Evolutionary conservation across 768 basidiomycete genomes (phyloP).

Genomic region (Mycena galericulata): DNA sequence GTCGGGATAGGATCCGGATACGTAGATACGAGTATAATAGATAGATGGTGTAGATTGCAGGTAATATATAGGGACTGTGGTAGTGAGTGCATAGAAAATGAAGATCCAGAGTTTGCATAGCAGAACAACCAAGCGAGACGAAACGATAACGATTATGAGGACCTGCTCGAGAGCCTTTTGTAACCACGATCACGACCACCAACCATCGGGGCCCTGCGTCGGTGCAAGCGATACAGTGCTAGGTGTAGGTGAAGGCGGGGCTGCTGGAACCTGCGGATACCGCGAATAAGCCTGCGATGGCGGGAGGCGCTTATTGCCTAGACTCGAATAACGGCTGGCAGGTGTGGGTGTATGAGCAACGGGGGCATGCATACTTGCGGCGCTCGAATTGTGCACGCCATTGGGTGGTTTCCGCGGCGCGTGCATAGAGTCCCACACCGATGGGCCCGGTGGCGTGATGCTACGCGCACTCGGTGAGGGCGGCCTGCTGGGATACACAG

Average conservation of each 20-base stretch:
- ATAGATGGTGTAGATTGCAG: slow-evolving; percentile 36
- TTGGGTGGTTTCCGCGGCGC: slow-evolving; percentile 51
- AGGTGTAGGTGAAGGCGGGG: slow-evolving; percentile 71
- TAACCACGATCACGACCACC: slow-evolving; percentile 68
- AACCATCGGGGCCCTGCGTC: slow-evolving; percentile 80
- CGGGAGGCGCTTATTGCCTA: slow-evolving; percentile 38
- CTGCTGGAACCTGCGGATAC: slow-evolving; percentile 24
- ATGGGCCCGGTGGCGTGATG: slow-evolving; percentile 62
- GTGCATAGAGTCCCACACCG: slow-evolving; percentile 82
- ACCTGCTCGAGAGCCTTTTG: slow-evolving; percentile 22
- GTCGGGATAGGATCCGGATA: slow-evolving; percentile 18
- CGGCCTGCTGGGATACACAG: slow-evolving; percentile 63
- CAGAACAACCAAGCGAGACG: slow-evolving; percentile 28
- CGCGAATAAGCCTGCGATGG: slow-evolving; percentile 25
- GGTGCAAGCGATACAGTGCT: slow-evolving; percentile 81
- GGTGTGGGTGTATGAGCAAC: slow-evolving; percentile 30
- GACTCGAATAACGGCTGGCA: slow-evolving; percentile 50
- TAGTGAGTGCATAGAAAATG: slow-evolving; percentile 27
- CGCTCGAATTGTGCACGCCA: slow-evolving; percentile 41
- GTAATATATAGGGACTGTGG: slow-evolving; percentile 32
- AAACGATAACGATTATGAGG: slow-evolving; percentile 10
- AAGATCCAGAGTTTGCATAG: slow-evolving; percentile 36
- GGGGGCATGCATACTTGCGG: slow-evolving; percentile 47
- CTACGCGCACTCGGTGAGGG: slow-evolving; percentile 53
- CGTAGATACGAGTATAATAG: slow-evolving; percentile 24